Conservation (phyloP, 148 eudicot genomes). For the Nyssa sinensis region DNA sequence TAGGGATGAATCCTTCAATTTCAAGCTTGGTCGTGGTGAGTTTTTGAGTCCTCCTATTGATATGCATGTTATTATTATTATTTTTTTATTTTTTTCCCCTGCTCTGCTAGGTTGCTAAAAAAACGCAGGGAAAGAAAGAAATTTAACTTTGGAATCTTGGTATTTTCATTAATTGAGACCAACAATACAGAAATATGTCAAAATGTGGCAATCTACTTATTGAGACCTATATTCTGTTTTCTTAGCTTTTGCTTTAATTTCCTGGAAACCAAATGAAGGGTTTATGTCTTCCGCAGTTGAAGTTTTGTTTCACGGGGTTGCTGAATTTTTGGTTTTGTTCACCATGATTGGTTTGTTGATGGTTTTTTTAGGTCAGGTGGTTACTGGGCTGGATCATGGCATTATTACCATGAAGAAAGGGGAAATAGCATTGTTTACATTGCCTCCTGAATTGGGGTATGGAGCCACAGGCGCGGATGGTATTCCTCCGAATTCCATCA, state of each 20-base stretch:
- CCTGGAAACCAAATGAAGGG: not conserved
- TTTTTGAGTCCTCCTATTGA: not conserved
- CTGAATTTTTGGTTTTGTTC: not conserved
- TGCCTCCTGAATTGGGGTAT: slow-evolving; percentile 44
- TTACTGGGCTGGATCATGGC: slow-evolving; percentile 44
- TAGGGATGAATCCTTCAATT: slow-evolving; percentile 33
- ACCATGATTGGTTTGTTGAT: not conserved
- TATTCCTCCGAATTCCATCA: slow-evolving; percentile 34
- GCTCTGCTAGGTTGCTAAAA: not conserved
- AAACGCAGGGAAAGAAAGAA: not conserved
- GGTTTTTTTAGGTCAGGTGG: slow-evolving; percentile 38
- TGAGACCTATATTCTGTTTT: not conserved
- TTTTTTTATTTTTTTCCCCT: not conserved
- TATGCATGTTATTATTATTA: not conserved
- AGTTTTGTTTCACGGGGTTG: not conserved
- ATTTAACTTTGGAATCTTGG: not conserved
- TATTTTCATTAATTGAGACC: not conserved
- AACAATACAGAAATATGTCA: not conserved
- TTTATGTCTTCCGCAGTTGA: not conserved
- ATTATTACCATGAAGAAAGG: slow-evolving; percentile 61
- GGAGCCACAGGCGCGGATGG: slow-evolving; percentile 32
- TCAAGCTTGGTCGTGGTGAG: slow-evolving; percentile 58
- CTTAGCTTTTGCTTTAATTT: not conserved
- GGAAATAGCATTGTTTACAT: slow-evolving; percentile 57
- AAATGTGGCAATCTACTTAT: not conserved